Evolutionary conservation across 768 basidiomycete genomes (phyloP).

Genomic region (Cyclocybe cylindracea): DNA sequence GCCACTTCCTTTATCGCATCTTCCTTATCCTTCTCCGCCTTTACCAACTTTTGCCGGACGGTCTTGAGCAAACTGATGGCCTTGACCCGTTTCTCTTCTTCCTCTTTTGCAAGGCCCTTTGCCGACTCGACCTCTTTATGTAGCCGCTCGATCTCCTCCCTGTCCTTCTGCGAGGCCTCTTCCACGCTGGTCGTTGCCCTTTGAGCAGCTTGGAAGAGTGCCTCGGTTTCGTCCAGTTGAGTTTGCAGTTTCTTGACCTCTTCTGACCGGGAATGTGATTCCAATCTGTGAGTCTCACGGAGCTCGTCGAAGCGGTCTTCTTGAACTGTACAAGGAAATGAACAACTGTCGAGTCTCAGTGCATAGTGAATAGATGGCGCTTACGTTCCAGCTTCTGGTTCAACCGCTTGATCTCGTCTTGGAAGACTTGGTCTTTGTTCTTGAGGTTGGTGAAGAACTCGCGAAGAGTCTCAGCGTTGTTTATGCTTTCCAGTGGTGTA

Average conservation of each 20-base stretch:
- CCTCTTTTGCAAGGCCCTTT: conserved; percentile 75
- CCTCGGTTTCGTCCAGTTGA: conserved; percentile 72
- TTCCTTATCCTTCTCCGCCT: conserved; percentile 92
- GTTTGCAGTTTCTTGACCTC: conserved; percentile 70
- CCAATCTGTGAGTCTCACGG: conserved; percentile 78
- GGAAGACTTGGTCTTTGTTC: conserved; percentile 70
- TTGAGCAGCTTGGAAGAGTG: conserved; percentile 62
- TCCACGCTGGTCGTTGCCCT: conserved; percentile 47
- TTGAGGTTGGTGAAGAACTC: conserved; percentile 71
- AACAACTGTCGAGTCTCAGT: background rate
- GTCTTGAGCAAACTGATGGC: conserved; percentile 92
- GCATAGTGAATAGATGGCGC: conserved; percentile 19
- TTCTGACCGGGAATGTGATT: conserved; percentile 75
- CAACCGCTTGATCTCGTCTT: conserved; percentile 79
- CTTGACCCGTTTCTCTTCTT: conserved; percentile 96
- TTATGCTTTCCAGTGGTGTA: conserved; percentile 67
- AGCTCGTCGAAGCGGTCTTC: conserved; percentile 84
- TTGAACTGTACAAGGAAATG: conserved; percentile 55
- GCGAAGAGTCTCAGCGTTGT: conserved; percentile 66
- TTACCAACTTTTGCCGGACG: conserved; percentile 95
- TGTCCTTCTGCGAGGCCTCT: conserved; percentile 48
- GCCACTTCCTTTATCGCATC: conserved; percentile 65
- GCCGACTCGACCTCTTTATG: conserved; percentile 62
- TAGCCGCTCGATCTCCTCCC: conserved; percentile 59
- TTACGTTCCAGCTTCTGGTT: conserved; percentile 72